Conservation (phyloP, 805 yeast genomes). For the Limtongozyma cylindracea region DNA sequence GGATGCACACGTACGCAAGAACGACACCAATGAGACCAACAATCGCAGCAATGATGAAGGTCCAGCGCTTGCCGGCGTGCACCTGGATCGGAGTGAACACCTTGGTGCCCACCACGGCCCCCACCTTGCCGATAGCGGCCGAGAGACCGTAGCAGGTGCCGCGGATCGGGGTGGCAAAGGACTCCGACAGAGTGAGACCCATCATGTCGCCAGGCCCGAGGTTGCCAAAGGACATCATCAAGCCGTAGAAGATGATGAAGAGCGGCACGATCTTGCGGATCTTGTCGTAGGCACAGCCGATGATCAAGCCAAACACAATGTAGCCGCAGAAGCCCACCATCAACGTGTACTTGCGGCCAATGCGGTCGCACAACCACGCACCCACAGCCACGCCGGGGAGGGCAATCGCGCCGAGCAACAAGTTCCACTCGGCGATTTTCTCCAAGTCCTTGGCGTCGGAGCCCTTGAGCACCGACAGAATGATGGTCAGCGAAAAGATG, state of each 20-base stretch:
- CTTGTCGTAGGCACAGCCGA: slow-evolving; percentile 35
- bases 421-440: slow-evolving; percentile 47
- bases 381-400: slow-evolving; percentile 56
- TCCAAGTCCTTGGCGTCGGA: slow-evolving; percentile 14
- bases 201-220: slow-evolving; percentile 61
- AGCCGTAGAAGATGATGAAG: slow-evolving; percentile 48
- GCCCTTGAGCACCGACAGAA: slow-evolving; percentile 18
- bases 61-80: slow-evolving; percentile 43
- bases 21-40: slow-evolving; percentile 42
- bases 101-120: slow-evolving; percentile 67
- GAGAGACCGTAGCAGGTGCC: slow-evolving; percentile 54
- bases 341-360: slow-evolving; percentile 52
- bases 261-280: slow-evolving; percentile 29
- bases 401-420: slow-evolving; percentile 35
- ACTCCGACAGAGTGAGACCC: slow-evolving; percentile 41
- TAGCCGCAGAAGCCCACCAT: slow-evolving; percentile 51
- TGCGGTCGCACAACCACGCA: slow-evolving; percentile 31
- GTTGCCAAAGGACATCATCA: slow-evolving; percentile 46
- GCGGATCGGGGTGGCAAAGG: slow-evolving; percentile 53
- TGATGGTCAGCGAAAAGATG: slow-evolving; percentile 36
- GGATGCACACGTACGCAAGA: slow-evolving; percentile 33
- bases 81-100: slow-evolving; percentile 42
- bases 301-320: slow-evolving; percentile 43
- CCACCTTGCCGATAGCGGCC: slow-evolving; percentile 66
- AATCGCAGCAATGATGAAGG: slow-evolving; percentile 57